These are phyloP conservation scores for Cenchrus americanus DNA, from an alignment of 176 grass and related monocot genomes.

Conservation along the genomic window DNA sequence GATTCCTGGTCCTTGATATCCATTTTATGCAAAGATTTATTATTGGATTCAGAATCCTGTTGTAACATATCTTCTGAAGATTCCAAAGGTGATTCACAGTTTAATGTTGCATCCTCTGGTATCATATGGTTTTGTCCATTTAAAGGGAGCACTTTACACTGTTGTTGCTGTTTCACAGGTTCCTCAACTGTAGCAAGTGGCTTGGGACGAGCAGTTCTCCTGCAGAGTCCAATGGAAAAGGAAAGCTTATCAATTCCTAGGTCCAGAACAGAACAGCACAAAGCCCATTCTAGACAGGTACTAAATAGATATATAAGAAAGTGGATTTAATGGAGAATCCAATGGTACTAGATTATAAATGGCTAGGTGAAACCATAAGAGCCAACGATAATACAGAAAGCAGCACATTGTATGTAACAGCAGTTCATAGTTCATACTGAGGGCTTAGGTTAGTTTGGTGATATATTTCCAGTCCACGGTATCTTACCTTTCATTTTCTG, in stretches of 20 bases:
- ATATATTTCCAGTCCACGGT: neutral
- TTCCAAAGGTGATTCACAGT: slow-evolving; percentile 30
- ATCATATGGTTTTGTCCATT: slow-evolving; percentile 40
- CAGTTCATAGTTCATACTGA: slow-evolving; percentile 7
- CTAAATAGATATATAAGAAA: slow-evolving; percentile 25
- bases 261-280: slow-evolving; percentile 35
- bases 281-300: slow-evolving; percentile 20
- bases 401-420: neutral
- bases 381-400: slow-evolving; percentile 17
- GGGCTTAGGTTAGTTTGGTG: neutral
- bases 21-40: slow-evolving; percentile 34
- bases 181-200: slow-evolving; percentile 61
- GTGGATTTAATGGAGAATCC: slow-evolving; percentile 3
- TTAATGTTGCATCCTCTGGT: slow-evolving; percentile 35
- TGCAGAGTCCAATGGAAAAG: slow-evolving; percentile 33
- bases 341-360: too few species aligned
- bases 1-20: slow-evolving; percentile 25
- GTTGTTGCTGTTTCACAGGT: slow-evolving; percentile 43
- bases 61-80: slow-evolving; percentile 33
- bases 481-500: neutral
- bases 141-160: slow-evolving; percentile 31
- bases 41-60: slow-evolving; percentile 43
- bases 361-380: slow-evolving; percentile 3
- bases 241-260: slow-evolving; percentile 26
- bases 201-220: slow-evolving; percentile 56